phyloP scores from a whole-genome alignment of 345 rosid species.

The Brassica nigra region DNA sequence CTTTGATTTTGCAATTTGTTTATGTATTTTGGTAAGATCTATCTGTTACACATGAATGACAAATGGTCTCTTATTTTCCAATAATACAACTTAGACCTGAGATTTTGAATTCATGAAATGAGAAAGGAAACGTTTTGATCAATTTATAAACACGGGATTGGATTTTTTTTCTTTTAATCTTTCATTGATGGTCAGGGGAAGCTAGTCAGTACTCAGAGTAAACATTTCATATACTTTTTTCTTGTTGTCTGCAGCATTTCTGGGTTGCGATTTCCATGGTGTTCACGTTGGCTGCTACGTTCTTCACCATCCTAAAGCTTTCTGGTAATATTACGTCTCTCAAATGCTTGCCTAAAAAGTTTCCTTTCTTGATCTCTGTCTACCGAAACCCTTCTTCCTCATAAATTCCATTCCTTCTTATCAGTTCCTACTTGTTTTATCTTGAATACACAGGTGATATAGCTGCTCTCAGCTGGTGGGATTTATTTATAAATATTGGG shows the following conservation, averaged over 20 bases:
- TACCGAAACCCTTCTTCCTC: neutral
- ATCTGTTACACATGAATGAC: slow-evolving; percentile 13
- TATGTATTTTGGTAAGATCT: neutral
- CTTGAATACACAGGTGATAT: slow-evolving; percentile 65
- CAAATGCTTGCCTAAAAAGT: neutral
- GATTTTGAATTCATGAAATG: neutral
- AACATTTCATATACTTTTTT: slow-evolving; percentile 15
- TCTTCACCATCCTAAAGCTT: slow-evolving; percentile 86
- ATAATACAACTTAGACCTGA: slow-evolving; percentile 4
- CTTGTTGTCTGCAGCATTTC: slow-evolving; percentile 68
- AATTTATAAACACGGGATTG: slow-evolving; percentile 5
- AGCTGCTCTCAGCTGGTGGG: slow-evolving; percentile 94
- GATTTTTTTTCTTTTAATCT: neutral
- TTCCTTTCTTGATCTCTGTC: neutral
- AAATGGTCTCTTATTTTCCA: neutral
- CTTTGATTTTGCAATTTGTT: slow-evolving; percentile 2
- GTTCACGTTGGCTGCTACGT: slow-evolving; percentile 86
- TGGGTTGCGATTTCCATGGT: slow-evolving; percentile 98
- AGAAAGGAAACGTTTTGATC: neutral
- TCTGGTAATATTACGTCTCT: slow-evolving; percentile 54
- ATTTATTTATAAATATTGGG: slow-evolving; percentile 93
- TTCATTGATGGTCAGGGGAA: slow-evolving; percentile 6
- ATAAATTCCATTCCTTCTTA: slow-evolving; percentile 10
- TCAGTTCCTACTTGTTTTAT: slow-evolving; percentile 14
- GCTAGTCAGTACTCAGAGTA: slow-evolving; percentile 3